These are phyloP conservation scores for Nymphaea thermarum DNA, from an alignment of 164 flowering plant genomes.

Conservation along the genomic window DNA sequence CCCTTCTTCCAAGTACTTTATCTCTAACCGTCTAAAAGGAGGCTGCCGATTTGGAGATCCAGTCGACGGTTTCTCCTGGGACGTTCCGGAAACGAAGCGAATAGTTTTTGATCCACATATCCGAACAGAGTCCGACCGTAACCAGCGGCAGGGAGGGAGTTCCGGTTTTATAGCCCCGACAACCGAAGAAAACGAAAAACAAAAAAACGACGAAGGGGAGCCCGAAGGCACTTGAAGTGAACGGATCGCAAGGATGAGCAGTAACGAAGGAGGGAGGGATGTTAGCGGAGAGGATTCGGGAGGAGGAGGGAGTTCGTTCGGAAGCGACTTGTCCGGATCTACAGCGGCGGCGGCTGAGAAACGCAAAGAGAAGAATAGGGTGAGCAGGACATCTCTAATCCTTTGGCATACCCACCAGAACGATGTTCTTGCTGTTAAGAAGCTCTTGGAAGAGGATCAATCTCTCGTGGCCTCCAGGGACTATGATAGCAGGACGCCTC, in stretches of 20 bases:
- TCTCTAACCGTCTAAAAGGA: too few relatives aligned
- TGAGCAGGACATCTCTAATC: constrained; percentile 76
- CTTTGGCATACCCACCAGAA: constrained; percentile 98
- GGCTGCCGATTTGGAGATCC: too few relatives aligned
- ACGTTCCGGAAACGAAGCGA: too few relatives aligned
- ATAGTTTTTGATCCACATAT: too few relatives aligned
- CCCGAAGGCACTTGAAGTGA: neutral
- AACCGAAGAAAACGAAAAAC: too few relatives aligned
- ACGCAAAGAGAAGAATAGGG: constrained; percentile 83
- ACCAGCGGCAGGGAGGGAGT: too few relatives aligned
- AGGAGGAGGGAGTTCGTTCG: neutral
- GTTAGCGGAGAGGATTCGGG: neutral
- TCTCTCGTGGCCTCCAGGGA: constrained; percentile 75
- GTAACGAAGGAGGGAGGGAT: neutral
- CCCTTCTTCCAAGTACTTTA: too few relatives aligned
- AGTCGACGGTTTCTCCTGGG: too few relatives aligned
- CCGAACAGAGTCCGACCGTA: too few relatives aligned
- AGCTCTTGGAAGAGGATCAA: constrained; percentile 81
- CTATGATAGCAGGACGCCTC: constrained; percentile 83
- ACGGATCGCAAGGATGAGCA: neutral
- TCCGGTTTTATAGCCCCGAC: too few relatives aligned
- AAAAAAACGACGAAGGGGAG: neutral
- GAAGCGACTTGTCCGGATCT: neutral
- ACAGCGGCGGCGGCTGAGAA: constrained; percentile 17
- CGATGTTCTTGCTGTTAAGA: constrained; percentile 67